Percentiles rank a stretch among this genome's conserved stretches.
Evolutionary conservation across 176 grass and related monocot genomes (phyloP).

Genomic region (Musa acuminata): DNA sequence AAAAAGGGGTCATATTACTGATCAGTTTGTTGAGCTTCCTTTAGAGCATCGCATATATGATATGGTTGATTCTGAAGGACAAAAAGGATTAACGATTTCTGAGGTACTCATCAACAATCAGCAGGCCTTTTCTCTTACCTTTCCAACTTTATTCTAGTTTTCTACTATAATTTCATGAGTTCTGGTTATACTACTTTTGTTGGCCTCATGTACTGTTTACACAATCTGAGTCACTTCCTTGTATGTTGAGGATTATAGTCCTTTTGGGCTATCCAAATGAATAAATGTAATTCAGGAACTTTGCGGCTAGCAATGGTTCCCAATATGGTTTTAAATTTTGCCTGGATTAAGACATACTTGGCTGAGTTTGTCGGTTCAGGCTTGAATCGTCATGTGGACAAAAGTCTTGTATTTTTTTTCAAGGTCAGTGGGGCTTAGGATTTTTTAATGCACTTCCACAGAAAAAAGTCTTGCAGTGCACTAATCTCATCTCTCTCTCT

Average conservation of each 20-base stretch:
- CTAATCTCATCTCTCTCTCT: too few species aligned
- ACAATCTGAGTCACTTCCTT: too few species aligned
- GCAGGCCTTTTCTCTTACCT: not conserved
- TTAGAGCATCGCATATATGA: constrained; percentile 82
- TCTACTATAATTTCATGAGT: not conserved
- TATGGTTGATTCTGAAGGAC: constrained; percentile 81
- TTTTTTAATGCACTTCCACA: too few species aligned
- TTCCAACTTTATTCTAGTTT: not conserved
- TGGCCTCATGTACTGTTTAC: not conserved
- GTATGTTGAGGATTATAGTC: not conserved
- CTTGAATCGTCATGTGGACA: too few species aligned
- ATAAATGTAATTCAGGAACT: too few species aligned
- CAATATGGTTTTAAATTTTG: too few species aligned
- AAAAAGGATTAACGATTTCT: constrained; percentile 82
- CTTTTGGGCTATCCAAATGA: not conserved
- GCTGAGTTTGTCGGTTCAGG: too few species aligned
- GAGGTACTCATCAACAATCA: constrained; percentile 48
- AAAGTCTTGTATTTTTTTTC: too few species aligned
- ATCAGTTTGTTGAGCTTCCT: constrained; percentile 84
- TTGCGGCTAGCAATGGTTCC: too few species aligned
- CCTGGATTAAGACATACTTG: too few species aligned
- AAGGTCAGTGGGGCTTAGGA: too few species aligned
- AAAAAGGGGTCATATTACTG: constrained; percentile 63
- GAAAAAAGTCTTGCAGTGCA: too few species aligned
- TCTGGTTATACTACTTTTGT: not conserved